These are phyloP conservation scores for Leccinum olivaceopallidum DNA, from an alignment of 768 basidiomycete genomes.

Conservation along the genomic window DNA sequence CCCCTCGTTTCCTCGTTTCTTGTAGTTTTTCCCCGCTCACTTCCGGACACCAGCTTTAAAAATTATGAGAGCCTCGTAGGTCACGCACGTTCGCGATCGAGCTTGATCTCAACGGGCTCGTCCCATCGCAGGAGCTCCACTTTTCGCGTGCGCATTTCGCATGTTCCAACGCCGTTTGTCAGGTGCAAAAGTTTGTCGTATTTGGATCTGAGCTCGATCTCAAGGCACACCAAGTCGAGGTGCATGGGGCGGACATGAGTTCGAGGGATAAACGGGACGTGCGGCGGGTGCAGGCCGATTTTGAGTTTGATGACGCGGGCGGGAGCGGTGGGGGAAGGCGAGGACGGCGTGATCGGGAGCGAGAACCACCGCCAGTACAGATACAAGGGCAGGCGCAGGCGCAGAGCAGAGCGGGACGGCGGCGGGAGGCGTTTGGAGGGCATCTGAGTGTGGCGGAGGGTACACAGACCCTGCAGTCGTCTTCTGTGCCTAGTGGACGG, in stretches of 20 bases:
- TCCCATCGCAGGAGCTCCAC: conserved; percentile 59
- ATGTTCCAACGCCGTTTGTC: conserved; percentile 73
- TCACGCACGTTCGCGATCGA: neutral
- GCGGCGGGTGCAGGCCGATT: conserved; percentile 60
- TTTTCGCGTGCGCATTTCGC: conserved; percentile 76
- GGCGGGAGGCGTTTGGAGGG: conserved; percentile 65
- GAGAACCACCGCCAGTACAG: conserved; percentile 34
- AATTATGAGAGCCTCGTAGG: conserved; percentile 74
- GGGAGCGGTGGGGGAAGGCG: conserved; percentile 40
- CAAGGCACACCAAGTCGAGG: conserved; percentile 87
- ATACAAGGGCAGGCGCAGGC: conserved; percentile 15
- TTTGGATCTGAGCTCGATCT: conserved; percentile 87
- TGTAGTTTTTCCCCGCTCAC: neutral
- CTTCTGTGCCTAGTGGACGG: conserved; percentile 26
- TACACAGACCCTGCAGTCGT: conserved; percentile 12
- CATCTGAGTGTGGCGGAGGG: conserved; percentile 47
- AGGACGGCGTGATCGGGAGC: conserved; percentile 48
- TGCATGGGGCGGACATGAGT: conserved; percentile 75
- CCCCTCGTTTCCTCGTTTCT: neutral
- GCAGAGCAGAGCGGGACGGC: conserved; percentile 38
- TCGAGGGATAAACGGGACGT: conserved; percentile 69
- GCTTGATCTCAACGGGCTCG: neutral
- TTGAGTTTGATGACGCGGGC: conserved; percentile 66
- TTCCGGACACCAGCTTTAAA: conserved; percentile 54
- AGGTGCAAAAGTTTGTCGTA: conserved; percentile 91